phyloP scores from a whole-genome alignment of 2,329 filamentous ascomycete species.

The Madurella mycetomatis region DNA sequence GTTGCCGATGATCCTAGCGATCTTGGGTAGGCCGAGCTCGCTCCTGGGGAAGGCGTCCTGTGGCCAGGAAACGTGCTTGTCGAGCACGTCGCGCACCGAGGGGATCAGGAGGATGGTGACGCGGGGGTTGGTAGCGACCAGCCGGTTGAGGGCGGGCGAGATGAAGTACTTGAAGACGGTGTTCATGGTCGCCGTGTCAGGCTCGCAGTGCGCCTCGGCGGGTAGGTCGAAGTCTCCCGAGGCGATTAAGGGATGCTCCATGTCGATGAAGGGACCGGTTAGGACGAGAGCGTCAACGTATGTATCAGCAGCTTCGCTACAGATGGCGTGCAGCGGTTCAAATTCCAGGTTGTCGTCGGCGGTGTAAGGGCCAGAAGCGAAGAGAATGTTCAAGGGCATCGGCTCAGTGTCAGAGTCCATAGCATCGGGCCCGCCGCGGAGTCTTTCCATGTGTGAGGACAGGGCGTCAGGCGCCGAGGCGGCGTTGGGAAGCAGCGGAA shows the following conservation, averaged over 20 bases:
- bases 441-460: conserved; percentile 62
- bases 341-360: conserved; percentile 89
- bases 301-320: conserved; percentile 67
- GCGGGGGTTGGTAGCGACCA: conserved; percentile 65
- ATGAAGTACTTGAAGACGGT: conserved; percentile 82
- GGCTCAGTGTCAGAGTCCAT: conserved; percentile 57
- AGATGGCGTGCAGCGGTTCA: conserved; percentile 77
- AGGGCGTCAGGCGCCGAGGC: conserved; percentile 65
- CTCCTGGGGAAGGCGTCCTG: conserved; percentile 59
- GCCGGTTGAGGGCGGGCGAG: conserved; percentile 64
- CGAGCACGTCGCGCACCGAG: conserved; percentile 75
- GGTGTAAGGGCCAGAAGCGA: conserved; percentile 85
- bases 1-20: conserved; percentile 76
- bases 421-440: conserved; percentile 60
- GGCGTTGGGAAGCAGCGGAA: conserved; percentile 70
- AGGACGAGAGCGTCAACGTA: conserved; percentile 77
- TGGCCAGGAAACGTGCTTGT: conserved; percentile 83
- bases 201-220: conserved; percentile 61
- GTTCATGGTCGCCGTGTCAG: conserved; percentile 72
- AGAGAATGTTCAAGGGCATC: conserved; percentile 68
- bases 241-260: conserved; percentile 83
- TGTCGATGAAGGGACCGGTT: conserved; percentile 82
- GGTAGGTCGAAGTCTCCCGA: conserved; percentile 74
- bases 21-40: conserved; percentile 74
- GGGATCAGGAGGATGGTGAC: conserved; percentile 81